Evolutionary conservation across 345 rosid genomes (phyloP), one percentile per base, ranked within the genome.

Genomic region (Mercurialis annua): DNA sequence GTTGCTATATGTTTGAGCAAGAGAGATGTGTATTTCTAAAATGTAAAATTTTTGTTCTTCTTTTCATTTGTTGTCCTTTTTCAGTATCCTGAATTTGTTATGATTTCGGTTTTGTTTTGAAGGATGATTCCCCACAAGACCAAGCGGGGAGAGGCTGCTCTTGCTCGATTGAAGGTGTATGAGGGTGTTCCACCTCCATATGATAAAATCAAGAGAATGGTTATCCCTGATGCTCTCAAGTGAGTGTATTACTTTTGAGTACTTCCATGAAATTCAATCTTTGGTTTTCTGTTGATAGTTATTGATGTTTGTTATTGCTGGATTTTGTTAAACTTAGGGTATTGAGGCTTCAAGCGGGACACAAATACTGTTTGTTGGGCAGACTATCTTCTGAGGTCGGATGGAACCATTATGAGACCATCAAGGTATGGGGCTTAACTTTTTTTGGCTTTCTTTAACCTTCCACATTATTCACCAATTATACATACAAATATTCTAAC

Each of bases 91-190:
- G 23, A 53, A 15, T 18, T 29, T 20, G 3, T n/a, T n/a, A n/a
- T n/a, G 27, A 0, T 2, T 51, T 51, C 24, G 23, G 16, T 61
- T 14, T 24, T 65, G 51, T 4, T 65, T 51, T 72, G 65, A 47
- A 72, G 75, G 52, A 74, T 74, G 78, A 74, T 74, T 29, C 78
- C 78, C 11, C 78, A 74, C 60, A 74, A 74, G 73, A 74, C 78
- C 5, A 74, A 74, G 71, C 78, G 78, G 20, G 78, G 74, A 27
- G 78, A 74, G 66, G 78, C 78, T 51, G 78, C 78, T 1, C 78
- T 74, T 50, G 78, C 74, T 10, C 69, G 78, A n/a, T 47, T 74
- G 66, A 74, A 74, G 70, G 78, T 69, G 43, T 74, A 50, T 52
- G 78, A 74, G 70, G 78, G 78, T 44, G 56, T 74, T 58, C 78